Percentiles rank a stretch among this genome's conserved stretches.
Conservation (phyloP, 2,329 filamentous ascomycete genomes). For the Pseudogymnoascus sp. region DNA sequence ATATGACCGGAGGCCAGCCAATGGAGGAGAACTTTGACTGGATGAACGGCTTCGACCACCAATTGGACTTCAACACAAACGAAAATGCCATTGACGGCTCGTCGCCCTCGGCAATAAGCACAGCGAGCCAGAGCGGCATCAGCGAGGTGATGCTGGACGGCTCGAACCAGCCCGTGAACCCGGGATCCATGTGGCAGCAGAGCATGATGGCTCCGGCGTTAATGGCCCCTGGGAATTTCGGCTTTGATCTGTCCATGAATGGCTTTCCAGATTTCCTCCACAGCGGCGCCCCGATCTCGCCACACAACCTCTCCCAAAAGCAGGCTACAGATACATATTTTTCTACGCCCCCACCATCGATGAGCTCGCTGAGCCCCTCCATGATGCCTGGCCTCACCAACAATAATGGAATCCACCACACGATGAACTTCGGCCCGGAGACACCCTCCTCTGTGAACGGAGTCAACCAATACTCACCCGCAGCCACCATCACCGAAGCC, state of each 20-base stretch:
- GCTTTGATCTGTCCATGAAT: constrained; percentile 63
- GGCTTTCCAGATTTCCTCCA: constrained; percentile 70
- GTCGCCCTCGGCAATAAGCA: constrained; percentile 92
- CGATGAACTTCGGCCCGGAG: constrained; percentile 62
- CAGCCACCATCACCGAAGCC: constrained; percentile 56
- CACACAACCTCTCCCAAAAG: constrained; percentile 64
- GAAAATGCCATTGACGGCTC: constrained; percentile 85
- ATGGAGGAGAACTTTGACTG: constrained; percentile 77
- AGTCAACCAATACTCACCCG: constrained; percentile 47
- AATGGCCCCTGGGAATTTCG: constrained; percentile 53
- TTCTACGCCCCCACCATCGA: constrained; percentile 64
- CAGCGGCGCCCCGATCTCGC: constrained; percentile 63
- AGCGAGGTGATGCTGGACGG: constrained; percentile 89
- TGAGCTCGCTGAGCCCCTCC: constrained; percentile 65
- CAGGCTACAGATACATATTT: constrained; percentile 67
- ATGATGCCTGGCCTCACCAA: constrained; percentile 56
- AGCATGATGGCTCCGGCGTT: constrained; percentile 61
- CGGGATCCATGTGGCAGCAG: constrained; percentile 58
- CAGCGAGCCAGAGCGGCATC: constrained; percentile 81
- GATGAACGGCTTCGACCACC: constrained; percentile 72
- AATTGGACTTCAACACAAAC: constrained; percentile 60
- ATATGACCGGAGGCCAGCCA: constrained; percentile 48
- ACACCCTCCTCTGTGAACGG: constrained; percentile 64
- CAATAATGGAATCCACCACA: constrained; percentile 51
- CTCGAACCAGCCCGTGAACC: constrained; percentile 51